A percentile compares a stretch with the other conserved stretches of the same genome.
These are phyloP conservation scores for Cryphonectria nitschkei DNA, from an alignment of 2,329 filamentous ascomycete species.

Conservation along the genomic window DNA sequence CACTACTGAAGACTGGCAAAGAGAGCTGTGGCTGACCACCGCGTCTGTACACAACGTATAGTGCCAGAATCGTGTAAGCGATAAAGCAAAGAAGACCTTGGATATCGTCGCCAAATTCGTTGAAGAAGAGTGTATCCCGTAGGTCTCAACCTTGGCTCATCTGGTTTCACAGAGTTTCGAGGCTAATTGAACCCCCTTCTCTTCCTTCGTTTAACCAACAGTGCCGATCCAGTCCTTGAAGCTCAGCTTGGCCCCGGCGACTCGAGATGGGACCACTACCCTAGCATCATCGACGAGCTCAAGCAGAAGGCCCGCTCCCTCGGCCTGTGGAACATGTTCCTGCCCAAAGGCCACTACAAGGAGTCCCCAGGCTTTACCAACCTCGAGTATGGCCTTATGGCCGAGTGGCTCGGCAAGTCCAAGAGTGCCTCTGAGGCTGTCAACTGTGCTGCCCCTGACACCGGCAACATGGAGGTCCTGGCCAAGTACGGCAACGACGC, in stretches of 20 bases:
- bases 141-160: constrained; percentile 37
- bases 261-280: constrained; percentile 79
- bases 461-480: constrained; percentile 93
- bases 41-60: constrained; percentile 33
- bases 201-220: constrained; percentile 35
- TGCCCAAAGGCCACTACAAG: constrained; percentile 92
- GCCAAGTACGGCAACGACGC: constrained; percentile 87
- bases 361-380: constrained; percentile 95
- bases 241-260: constrained; percentile 80
- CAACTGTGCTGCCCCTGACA: constrained; percentile 90
- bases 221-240: constrained; percentile 77
- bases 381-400: constrained; percentile 97
- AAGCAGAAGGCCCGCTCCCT: constrained; percentile 82
- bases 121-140: constrained; percentile 90
- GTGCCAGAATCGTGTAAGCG: constrained; percentile 70
- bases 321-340: constrained; percentile 97
- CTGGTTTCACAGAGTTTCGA: neutral
- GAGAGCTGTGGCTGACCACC: constrained; percentile 11
- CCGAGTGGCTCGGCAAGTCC: constrained; percentile 90
- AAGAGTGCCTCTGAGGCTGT: constrained; percentile 81
- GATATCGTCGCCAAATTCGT: constrained; percentile 95
- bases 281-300: constrained; percentile 82
- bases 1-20: neutral
- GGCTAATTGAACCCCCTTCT: constrained; percentile 12
- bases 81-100: constrained; percentile 79